Evolutionary conservation across 2,329 filamentous ascomycete species (phyloP).

Genomic region (Talaromyces rugulosus): DNA sequence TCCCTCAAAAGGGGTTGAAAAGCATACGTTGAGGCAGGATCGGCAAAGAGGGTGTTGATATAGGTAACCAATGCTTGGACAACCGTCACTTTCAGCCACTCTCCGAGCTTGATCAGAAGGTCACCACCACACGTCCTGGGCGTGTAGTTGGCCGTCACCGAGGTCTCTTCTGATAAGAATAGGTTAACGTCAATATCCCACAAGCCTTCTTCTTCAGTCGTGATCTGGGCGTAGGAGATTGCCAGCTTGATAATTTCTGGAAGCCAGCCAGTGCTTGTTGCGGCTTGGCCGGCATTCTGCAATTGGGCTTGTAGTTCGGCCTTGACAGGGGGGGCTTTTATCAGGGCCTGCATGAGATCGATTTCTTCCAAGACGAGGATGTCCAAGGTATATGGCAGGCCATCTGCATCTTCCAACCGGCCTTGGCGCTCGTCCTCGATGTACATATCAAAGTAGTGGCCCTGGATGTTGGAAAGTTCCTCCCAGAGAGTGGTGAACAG

Average conservation of each 20-base stretch:
- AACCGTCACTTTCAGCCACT: constrained; percentile 75
- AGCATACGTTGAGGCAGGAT: constrained; percentile 32
- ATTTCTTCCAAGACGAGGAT: constrained; percentile 90
- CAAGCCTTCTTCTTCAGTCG: constrained; percentile 83
- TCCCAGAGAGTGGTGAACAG: constrained; percentile 88
- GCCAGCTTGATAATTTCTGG: constrained; percentile 82
- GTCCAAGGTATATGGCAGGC: constrained; percentile 89
- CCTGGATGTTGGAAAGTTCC: constrained; percentile 71
- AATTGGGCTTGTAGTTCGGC: constrained; percentile 83
- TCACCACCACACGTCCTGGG: constrained; percentile 89
- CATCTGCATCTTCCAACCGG: constrained; percentile 82
- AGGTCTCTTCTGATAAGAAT: constrained; percentile 91
- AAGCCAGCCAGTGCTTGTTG: constrained; percentile 71
- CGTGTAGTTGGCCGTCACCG: constrained; percentile 93
- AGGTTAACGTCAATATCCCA: constrained; percentile 98
- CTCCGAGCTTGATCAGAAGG: constrained; percentile 83
- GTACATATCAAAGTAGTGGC: constrained; percentile 75
- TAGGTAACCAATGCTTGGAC: constrained; percentile 75
- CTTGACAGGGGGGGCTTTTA: constrained; percentile 82
- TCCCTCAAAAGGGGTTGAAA: constrained; percentile 8
- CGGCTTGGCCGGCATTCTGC: constrained; percentile 53
- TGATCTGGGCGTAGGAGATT: constrained; percentile 82
- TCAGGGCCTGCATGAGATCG: constrained; percentile 87
- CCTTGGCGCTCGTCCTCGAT: constrained; percentile 82
- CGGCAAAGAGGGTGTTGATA: constrained; percentile 68